Evolutionary conservation across 73 alveolate species (phyloP).

Genomic region (Paramecium caudatum): DNA sequence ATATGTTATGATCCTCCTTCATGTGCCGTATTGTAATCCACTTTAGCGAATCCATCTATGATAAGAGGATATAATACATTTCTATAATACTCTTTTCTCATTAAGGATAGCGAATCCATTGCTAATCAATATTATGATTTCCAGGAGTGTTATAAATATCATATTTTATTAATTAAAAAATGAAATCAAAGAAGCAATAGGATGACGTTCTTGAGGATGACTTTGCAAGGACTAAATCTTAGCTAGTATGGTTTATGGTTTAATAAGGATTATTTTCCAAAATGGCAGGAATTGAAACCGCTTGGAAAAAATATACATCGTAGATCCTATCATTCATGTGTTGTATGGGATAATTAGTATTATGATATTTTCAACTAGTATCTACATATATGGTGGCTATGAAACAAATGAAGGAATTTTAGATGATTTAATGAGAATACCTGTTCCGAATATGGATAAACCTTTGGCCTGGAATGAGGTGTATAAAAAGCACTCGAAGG

Average conservation of each 20-base stretch:
- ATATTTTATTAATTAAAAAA: slow-evolving; percentile 8
- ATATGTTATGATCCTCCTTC: slow-evolving; percentile 29
- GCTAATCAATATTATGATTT: neutral
- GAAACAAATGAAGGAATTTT: slow-evolving; percentile 77
- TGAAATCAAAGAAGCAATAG: slow-evolving; percentile 16
- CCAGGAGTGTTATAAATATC: slow-evolving; percentile 4
- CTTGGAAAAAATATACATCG: slow-evolving; percentile 69
- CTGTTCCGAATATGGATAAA: slow-evolving; percentile 26
- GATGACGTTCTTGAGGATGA: slow-evolving; percentile 40
- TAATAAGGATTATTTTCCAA: neutral
- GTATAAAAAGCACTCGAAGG: neutral
- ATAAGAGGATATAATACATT: slow-evolving; percentile 6
- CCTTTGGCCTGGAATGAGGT: slow-evolving; percentile 2
- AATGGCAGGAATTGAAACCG: slow-evolving; percentile 72
- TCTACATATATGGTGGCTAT: slow-evolving; percentile 76
- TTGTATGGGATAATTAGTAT: slow-evolving; percentile 64
- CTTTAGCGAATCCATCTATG: slow-evolving; percentile 60
- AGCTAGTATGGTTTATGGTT: neutral
- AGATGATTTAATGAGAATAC: slow-evolving; percentile 68
- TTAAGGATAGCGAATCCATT: slow-evolving; percentile 59
- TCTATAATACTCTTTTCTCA: slow-evolving; percentile 49
- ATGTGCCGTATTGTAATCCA: slow-evolving; percentile 26
- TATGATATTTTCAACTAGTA: neutral
- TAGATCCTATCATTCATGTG: slow-evolving; percentile 74
- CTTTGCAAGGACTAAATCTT: neutral